Base-by-base conservation (phyloP, 441 rosid species). In the Adansonia rubrostipa region DNA sequence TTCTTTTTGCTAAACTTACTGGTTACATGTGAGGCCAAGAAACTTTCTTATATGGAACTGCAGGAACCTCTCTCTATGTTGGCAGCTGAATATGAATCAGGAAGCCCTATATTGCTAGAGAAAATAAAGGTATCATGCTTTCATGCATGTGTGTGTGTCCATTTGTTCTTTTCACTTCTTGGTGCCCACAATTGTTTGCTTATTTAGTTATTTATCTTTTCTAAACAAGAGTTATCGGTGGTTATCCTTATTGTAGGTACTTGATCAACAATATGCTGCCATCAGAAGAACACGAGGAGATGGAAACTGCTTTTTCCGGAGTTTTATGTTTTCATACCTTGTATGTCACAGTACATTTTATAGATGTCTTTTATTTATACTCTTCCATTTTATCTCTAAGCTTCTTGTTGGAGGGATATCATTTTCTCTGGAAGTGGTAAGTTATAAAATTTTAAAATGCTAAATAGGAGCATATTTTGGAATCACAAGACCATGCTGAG, bases 281-380 rank as follows among this genome's bases (percentile, higher is more conserved):
- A 92, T 94, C 66, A 85, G 98, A 87, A 85, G 98, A 80, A 88
- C 98, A 9, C 89, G 93, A n/a, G 98, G 98, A 9, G 98, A 94
- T 87, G 98, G 97, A 44, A 94, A 94, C 78, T 94, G 98, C 86
- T 92, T 94, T 84, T 94, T 94, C 80, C 91, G 97, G 10, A 85
- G 97, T 83, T 92, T 94, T 80, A 94, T 94, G 98, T 91, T 91
- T 80, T 84, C 97, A 3, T 94, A 94, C 83, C 97, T 94, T 78
- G 98, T 92, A 91, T 74, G 92, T 79, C 51, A 28, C 78, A 9
- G 58, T 28, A 50, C 64, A 60, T 56, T 57, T 72, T 56, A 19
- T 56, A 40, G 10, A n/a, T 71, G n/a, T 24, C 20, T 83, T 15
- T 51, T 48, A 5, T 22, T 70, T 77, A 11, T 63, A 6, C 45